Percentiles rank a stretch among this genome's conserved stretches.
phyloP scores from a whole-genome alignment of 2,329 filamentous ascomycete species.

The Calonectria fujianensis region DNA sequence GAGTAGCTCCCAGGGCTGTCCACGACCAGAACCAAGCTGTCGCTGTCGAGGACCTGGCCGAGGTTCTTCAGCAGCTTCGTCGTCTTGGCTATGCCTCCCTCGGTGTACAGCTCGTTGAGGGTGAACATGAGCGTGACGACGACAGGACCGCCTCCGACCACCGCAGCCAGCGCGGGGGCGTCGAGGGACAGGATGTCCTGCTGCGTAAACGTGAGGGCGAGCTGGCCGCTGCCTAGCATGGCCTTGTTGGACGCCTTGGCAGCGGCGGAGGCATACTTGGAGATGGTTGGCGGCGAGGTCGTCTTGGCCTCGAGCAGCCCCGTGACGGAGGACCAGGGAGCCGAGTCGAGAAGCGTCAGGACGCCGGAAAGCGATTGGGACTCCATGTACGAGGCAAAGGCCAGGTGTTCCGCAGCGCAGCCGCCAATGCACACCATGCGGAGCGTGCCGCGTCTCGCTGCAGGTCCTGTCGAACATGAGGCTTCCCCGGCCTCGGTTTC shows the following conservation, averaged over 20 bases:
- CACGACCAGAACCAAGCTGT: constrained; percentile 86
- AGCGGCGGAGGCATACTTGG: constrained; percentile 71
- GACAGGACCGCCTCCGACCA: constrained; percentile 61
- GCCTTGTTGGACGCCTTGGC: constrained; percentile 66
- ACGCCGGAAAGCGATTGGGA: constrained; percentile 54
- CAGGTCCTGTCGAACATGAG: constrained; percentile 9
- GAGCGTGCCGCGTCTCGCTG: constrained; percentile 51
- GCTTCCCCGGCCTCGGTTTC: constrained; percentile 4
- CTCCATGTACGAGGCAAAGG: constrained; percentile 68
- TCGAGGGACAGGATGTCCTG: constrained; percentile 69
- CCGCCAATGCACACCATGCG: constrained; percentile 72
- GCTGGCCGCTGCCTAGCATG: constrained; percentile 62
- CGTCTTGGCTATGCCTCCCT: constrained; percentile 81
- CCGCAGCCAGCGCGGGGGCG: constrained; percentile 56
- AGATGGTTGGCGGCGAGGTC: constrained; percentile 69
- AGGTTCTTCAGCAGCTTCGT: constrained; percentile 85
- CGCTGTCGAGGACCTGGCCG: constrained; percentile 73
- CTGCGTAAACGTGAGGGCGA: constrained; percentile 67
- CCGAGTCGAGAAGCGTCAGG: constrained; percentile 86
- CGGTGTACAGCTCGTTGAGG: constrained; percentile 93
- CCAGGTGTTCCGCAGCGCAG: constrained; percentile 77
- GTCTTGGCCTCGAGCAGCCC: constrained; percentile 74
- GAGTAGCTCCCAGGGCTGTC: constrained; percentile 97
- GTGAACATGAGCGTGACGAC: constrained; percentile 94
- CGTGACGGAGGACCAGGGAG: constrained; percentile 82